Conservation (phyloP, 75 land plant species). For the Cupressus sempervirens region DNA sequence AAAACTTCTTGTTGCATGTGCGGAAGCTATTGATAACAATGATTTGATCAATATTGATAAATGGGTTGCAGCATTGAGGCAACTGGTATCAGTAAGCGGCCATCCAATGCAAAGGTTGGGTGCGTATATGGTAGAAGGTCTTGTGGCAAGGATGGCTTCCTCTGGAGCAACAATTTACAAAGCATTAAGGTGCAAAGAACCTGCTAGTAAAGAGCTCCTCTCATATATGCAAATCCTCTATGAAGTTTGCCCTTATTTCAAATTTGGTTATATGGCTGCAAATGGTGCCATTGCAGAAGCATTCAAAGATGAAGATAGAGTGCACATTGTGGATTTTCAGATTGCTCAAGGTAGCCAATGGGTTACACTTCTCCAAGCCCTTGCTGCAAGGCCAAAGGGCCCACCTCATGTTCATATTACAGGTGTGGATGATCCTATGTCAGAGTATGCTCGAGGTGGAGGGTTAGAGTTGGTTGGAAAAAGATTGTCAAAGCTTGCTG, state of each 20-base stretch:
- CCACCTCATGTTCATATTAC: conserved; percentile 80
- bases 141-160: conserved; percentile 56
- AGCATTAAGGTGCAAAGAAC: conserved; percentile 64
- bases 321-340: conserved; percentile 87
- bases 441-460: conserved; percentile 58
- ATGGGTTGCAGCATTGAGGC: conserved; percentile 46
- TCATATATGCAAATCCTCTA: conserved; percentile 77
- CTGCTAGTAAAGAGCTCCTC: conserved; percentile 54
- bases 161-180: conserved; percentile 66
- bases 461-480: conserved; percentile 59
- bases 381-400: conserved; percentile 73
- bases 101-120: conserved; percentile 75
- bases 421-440: conserved; percentile 60
- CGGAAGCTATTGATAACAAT: conserved; percentile 52
- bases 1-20: conserved; percentile 59
- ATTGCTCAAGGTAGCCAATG: conserved; percentile 84
- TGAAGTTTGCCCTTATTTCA: conserved; percentile 88
- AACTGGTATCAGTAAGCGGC: conserved; percentile 77
- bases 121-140: conserved; percentile 87
- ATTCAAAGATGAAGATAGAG: conserved; percentile 55
- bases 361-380: conserved; percentile 75
- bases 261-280: conserved; percentile 86
- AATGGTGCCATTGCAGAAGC: conserved; percentile 95
- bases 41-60: conserved; percentile 28
- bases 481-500: conserved; percentile 54